Conservation (phyloP, 768 basidiomycete species). For the Harrya chromipes region DNA sequence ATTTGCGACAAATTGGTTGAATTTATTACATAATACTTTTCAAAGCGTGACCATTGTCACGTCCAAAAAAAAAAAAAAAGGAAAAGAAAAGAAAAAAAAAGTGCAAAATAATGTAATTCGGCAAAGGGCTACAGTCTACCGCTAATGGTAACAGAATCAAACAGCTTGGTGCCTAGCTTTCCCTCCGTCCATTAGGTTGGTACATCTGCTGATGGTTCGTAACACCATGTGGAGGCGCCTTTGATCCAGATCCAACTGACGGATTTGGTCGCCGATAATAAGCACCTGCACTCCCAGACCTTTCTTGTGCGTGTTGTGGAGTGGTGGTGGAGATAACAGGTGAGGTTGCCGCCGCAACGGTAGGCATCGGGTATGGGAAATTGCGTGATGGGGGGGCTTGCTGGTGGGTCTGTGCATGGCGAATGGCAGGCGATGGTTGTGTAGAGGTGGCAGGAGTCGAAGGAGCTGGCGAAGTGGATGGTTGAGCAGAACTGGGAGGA, state of each 20-base stretch:
- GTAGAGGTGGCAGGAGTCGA: conserved; percentile 32
- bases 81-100: not conserved
- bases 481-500: conserved; percentile 24
- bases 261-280: conserved; percentile 54
- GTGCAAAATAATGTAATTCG: conserved; percentile 15
- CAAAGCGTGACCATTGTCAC: conserved; percentile 23
- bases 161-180: conserved; percentile 15
- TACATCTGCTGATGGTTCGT: conserved; percentile 45
- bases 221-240: conserved; percentile 23
- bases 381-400: conserved; percentile 23
- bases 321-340: conserved; percentile 47
- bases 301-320: conserved; percentile 37
- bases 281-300: conserved; percentile 33
- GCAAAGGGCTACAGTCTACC: conserved; percentile 2
- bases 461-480: conserved; percentile 34
- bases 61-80: conserved; percentile 1
- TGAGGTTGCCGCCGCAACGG: conserved; percentile 59
- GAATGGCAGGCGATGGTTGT: conserved; percentile 36
- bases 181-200: conserved; percentile 41
- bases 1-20: not conserved
- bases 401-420: conserved; percentile 31
- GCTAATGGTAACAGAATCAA: conserved; percentile 1
- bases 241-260: conserved; percentile 21
- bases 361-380: conserved; percentile 73
- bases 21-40: not conserved